Percentiles rank a stretch among this genome's conserved stretches.
These are phyloP conservation scores for Boletus vinaceobasis DNA, from an alignment of 768 basidiomycete species.

Conservation along the genomic window DNA sequence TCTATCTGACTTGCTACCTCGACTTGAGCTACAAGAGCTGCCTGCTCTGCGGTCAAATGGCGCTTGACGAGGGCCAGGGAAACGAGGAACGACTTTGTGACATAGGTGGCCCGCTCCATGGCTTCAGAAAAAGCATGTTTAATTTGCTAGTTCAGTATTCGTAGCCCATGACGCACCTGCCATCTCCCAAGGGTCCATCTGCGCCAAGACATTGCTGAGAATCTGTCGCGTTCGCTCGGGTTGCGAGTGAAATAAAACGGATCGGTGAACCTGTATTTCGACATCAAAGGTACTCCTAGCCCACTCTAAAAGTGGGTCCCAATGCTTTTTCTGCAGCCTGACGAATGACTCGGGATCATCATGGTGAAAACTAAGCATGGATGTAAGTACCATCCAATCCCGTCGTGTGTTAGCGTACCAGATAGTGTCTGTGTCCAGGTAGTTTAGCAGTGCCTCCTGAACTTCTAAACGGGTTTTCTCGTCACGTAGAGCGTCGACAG, in stretches of 20 bases:
- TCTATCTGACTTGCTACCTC: constrained; percentile 96
- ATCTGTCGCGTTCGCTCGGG: constrained; percentile 62
- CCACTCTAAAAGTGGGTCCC: constrained; percentile 89
- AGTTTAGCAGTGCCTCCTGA: constrained; percentile 66
- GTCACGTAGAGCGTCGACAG: constrained; percentile 74
- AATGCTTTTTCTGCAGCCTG: constrained; percentile 73
- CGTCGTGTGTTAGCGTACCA: constrained; percentile 47
- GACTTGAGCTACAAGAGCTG: constrained; percentile 80
- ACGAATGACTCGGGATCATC: constrained; percentile 74
- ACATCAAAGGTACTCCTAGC: constrained; percentile 61
- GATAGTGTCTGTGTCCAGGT: constrained; percentile 93
- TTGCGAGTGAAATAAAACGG: constrained; percentile 69
- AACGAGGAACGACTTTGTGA: constrained; percentile 89
- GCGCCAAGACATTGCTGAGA: constrained; percentile 53
- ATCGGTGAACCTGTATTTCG: constrained; percentile 65
- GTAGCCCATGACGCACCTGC: constrained; percentile 58
- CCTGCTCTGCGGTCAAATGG: constrained; percentile 75
- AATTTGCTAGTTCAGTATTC: neutral
- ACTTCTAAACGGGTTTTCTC: constrained; percentile 57
- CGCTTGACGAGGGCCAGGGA: constrained; percentile 79
- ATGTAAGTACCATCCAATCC: neutral
- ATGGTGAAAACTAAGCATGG: constrained; percentile 67
- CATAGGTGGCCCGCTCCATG: constrained; percentile 86
- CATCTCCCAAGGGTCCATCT: constrained; percentile 80
- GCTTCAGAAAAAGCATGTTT: constrained; percentile 43